Base-by-base conservation (phyloP, 345 rosid species). In the Populus simonii region DNA sequence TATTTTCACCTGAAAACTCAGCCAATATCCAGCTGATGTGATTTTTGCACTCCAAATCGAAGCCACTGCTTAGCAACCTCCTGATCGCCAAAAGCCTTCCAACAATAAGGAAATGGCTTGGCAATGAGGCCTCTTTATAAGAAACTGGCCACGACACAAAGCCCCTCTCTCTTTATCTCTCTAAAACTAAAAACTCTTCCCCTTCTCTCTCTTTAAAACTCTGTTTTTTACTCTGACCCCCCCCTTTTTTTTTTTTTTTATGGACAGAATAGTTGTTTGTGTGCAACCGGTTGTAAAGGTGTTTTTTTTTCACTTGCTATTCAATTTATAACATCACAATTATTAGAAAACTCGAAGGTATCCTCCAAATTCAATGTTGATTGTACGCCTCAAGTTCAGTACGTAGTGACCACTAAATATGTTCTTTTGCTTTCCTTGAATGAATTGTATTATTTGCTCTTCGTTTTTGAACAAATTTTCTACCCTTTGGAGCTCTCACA, bases 1-100 rank as follows among this genome's bases (percentile, higher is more conserved):
- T 90, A 89, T 85, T 72, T 69, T 78, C 84, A 81, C 87, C 82
- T 78, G 80, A 78, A 78, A 73, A 66, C 41, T 79, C 67, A 45
- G 72, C 47, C 15, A 36, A 57, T 11, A 38, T 61, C 71, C 53
- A 43, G 8, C n/a, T 36, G 69, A 51, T 23, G 17, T 70, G 18
- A 17, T 7, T 67, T 67, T 36, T 67, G 10, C 63, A n/a, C 12
- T 67, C 70, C 38, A 15, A 31, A 67, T 38, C 29, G 12, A 43
- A 43, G 29, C 23, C 51, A 22, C 53, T 45, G 47, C 49, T 17
- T n/a, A 22, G 31, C 72, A 38, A 29, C 72, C 8, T 70, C 15
- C 22, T 67, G 67, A 67, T 67, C 15, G 70, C 22, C n/a, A 38
- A 36, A 67, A 35, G 13, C 70, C 70, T 8, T 23, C 12, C 16